Conservation (phyloP, 257 asterid genomes). For the Jacaranda copaia region DNA sequence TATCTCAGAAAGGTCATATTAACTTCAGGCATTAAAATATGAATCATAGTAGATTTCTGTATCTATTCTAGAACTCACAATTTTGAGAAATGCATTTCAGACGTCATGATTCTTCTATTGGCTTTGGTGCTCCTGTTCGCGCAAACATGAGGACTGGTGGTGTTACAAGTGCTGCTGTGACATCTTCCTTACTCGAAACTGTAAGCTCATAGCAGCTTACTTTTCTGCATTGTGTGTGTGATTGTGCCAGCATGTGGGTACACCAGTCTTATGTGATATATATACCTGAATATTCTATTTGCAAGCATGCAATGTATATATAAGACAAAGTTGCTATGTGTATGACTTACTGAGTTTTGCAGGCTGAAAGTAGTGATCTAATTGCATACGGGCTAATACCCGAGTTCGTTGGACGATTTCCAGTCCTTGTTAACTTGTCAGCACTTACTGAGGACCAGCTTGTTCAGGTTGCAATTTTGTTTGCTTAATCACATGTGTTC, state of each 20-base stretch:
- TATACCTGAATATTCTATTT: background rate
- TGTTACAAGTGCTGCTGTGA: constrained; percentile 78
- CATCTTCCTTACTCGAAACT: constrained; percentile 88
- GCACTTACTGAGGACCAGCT: constrained; percentile 99
- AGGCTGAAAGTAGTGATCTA: constrained; percentile 99
- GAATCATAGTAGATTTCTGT: constrained; percentile 2
- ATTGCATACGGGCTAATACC: constrained; percentile 98
- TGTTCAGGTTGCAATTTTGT: constrained; percentile 73
- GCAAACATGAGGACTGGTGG: constrained; percentile 91
- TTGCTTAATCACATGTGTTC: background rate
- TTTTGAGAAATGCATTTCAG: constrained; percentile 52
- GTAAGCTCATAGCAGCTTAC: constrained; percentile 52
- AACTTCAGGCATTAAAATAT: constrained; percentile 9
- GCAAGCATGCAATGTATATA: background rate
- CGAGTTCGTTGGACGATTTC: constrained; percentile 98
- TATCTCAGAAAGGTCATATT: constrained; percentile 86
- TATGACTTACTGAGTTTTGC: constrained; percentile 35
- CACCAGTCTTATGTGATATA: background rate
- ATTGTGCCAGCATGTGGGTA: background rate
- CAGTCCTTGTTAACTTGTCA: constrained; percentile 87
- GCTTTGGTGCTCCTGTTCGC: constrained; percentile 97
- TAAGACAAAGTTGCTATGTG: constrained; percentile 8
- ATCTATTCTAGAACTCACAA: constrained; percentile 29
- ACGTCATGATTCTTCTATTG: constrained; percentile 98
- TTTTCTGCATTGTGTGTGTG: background rate